phyloP scores from a whole-genome alignment of 2,329 filamentous ascomycete species.

The Ilyonectria mors-panacis region DNA sequence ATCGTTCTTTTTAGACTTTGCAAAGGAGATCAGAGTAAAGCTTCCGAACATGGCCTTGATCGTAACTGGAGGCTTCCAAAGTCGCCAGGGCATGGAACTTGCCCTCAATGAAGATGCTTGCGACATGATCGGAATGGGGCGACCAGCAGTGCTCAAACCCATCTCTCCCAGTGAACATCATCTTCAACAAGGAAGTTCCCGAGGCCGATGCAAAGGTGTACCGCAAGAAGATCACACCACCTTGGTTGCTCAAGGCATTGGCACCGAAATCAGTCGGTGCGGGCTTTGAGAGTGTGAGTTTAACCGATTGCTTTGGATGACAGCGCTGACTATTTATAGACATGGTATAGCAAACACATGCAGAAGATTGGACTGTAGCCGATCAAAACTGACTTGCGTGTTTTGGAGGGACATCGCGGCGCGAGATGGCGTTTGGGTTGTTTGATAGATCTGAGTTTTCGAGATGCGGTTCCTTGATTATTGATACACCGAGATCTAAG shows the following conservation, averaged over 20 bases:
- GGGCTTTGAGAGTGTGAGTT: slow-evolving; percentile 40
- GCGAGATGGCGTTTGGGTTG: background rate
- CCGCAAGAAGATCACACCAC: slow-evolving; percentile 25
- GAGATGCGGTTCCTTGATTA: background rate
- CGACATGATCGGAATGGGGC: slow-evolving; percentile 58
- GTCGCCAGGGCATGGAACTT: slow-evolving; percentile 58
- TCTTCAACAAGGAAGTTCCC: slow-evolving; percentile 36
- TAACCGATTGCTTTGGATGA: background rate
- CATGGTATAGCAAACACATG: slow-evolving; percentile 18
- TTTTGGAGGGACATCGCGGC: no score
- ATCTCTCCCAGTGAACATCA: slow-evolving; percentile 50
- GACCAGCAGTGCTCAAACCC: slow-evolving; percentile 59
- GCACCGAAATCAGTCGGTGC: slow-evolving; percentile 37
- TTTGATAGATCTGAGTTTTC: background rate
- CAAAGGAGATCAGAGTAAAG: slow-evolving; percentile 62
- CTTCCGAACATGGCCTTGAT: slow-evolving; percentile 64
- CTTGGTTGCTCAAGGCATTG: slow-evolving; percentile 37
- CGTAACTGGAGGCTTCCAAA: slow-evolving; percentile 76
- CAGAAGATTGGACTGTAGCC: background rate
- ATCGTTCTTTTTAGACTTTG: slow-evolving; percentile 79
- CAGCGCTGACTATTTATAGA: background rate
- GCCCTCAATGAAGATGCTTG: slow-evolving; percentile 57
- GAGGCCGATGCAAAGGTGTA: slow-evolving; percentile 34
- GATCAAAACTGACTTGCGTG: no score
- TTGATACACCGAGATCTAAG: background rate